phyloP scores from a whole-genome alignment of 768 basidiomycete genomes.

The Paxillus involutus region DNA sequence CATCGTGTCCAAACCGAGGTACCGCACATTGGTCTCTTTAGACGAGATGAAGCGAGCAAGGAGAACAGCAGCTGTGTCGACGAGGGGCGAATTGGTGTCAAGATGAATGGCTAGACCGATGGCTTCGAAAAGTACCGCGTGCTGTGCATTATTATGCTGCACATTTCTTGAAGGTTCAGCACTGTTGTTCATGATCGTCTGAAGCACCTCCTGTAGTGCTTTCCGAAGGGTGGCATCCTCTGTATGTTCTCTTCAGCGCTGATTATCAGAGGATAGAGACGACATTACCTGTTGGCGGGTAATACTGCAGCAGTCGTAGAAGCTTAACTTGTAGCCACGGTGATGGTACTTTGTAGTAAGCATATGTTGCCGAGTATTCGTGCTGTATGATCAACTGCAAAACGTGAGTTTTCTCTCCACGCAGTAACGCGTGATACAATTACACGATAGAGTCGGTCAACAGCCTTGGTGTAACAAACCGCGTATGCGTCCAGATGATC shows the following conservation, averaged over 20 bases:
- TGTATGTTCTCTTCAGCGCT: constrained; percentile 30
- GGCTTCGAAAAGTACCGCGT: constrained; percentile 97
- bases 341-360: constrained; percentile 97
- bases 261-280: background rate
- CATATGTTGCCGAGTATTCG: constrained; percentile 85
- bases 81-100: constrained; percentile 87
- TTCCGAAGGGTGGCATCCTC: constrained; percentile 82
- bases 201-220: constrained; percentile 79
- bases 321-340: constrained; percentile 99
- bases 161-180: constrained; percentile 92
- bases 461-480: constrained; percentile 93
- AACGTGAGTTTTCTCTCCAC: constrained; percentile 8
- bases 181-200: constrained; percentile 88
- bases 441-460: constrained; percentile 83
- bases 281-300: constrained; percentile 83
- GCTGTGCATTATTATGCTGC: constrained; percentile 98
- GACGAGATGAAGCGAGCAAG: constrained; percentile 96
- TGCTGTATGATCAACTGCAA: constrained; percentile 84
- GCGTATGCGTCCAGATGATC: constrained; percentile 88
- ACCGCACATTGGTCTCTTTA: constrained; percentile 97
- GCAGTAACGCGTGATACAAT: constrained; percentile 15
- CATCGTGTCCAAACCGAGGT: constrained; percentile 97
- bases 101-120: constrained; percentile 96
- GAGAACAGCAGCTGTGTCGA: constrained; percentile 83
- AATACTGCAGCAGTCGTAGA: constrained; percentile 89